Base-by-base conservation (phyloP, 495 filamentous ascomycete species). In the Podospora sp. region DNA sequence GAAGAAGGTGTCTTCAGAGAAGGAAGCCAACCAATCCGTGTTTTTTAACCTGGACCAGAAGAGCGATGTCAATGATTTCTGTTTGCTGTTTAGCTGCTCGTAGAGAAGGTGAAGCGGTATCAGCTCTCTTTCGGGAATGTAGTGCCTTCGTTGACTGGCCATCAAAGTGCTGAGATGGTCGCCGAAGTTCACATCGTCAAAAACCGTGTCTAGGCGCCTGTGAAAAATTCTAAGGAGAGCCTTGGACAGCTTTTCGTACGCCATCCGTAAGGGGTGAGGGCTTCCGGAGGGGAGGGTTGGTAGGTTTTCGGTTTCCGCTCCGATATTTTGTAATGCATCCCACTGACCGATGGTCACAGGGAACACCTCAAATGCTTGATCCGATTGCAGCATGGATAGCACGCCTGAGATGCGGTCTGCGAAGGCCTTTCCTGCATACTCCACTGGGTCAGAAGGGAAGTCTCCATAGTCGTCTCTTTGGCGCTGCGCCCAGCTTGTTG, bases 181-280 rank as follows among this genome's bases (percentile, higher is more conserved):
- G 11, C 14, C 24, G 5, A 51, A 12, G 16, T 60, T 1, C 11
- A 18, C 40, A 7, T 58, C 3, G 0, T 66, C 8, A 14, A 76
- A 62, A 20, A 72, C 67, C 5, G 52, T 12, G 16, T 25, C 6
- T 7, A 80, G 11, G 1, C 65, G 26, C 22, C 6, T 16, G 7
- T 66, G 52, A 29, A 74, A 73, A 21, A 21, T 33, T 8, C 27
- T 22, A 12, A 67, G 24, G 22, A 76, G 64, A 6, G 70, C 73
- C 9, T 62, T 65, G 5, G 64, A 9, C 8, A 80, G 55, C 3
- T n/a, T 55, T 0, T 27, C 22, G 35, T 68, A 70, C 0, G 72
- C 69, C 56, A 79, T 81, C 71, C 86, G 81, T 81, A 89, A 14
- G 2, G 40, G 90, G 6, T 49, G 63, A 88, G 82, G 36, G 16